Evolutionary conservation across 805 yeast genomes (phyloP).

Genomic region (Candida chilensis): DNA sequence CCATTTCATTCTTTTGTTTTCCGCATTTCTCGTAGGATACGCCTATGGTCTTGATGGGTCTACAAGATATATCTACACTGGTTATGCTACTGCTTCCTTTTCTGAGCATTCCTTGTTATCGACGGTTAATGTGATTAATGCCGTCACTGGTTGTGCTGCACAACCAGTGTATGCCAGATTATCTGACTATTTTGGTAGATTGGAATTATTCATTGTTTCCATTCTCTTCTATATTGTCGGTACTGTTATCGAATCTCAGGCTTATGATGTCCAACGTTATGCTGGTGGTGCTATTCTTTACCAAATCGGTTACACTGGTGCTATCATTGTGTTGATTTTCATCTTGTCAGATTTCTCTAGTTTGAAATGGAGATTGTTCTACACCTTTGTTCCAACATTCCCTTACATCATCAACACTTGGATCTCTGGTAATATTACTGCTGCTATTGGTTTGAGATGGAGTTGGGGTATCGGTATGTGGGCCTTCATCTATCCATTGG

Average conservation of each 20-base stretch:
- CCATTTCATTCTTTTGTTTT: conserved; percentile 32
- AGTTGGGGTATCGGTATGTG: conserved; percentile 76
- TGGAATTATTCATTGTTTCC: conserved; percentile 38
- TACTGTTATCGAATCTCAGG: conserved; percentile 54
- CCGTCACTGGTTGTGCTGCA: conserved; percentile 58
- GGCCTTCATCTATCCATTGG: conserved; percentile 67
- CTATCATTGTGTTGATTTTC: conserved; percentile 44
- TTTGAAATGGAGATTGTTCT: conserved; percentile 62
- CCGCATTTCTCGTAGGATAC: conserved; percentile 46
- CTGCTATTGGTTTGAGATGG: conserved; percentile 35
- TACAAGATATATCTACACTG: conserved; percentile 33
- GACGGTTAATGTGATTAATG: conserved; percentile 47
- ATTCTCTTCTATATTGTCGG: conserved; percentile 53
- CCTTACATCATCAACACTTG: conserved; percentile 78
- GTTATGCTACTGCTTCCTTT: conserved; percentile 50
- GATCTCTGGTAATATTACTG: conserved; percentile 55
- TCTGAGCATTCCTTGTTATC: conserved; percentile 44
- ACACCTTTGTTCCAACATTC: conserved; percentile 56
- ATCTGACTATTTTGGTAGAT: conserved; percentile 60
- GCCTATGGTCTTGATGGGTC: conserved; percentile 51
- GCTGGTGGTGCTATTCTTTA: conserved; percentile 59
- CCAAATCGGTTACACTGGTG: conserved; percentile 51
- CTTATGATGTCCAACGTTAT: conserved; percentile 46
- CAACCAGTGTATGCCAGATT: conserved; percentile 57
- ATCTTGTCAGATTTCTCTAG: conserved; percentile 59